Evolutionary conservation across 2,329 filamentous ascomycete genomes (phyloP).

Genomic region (Cytospora mali): DNA sequence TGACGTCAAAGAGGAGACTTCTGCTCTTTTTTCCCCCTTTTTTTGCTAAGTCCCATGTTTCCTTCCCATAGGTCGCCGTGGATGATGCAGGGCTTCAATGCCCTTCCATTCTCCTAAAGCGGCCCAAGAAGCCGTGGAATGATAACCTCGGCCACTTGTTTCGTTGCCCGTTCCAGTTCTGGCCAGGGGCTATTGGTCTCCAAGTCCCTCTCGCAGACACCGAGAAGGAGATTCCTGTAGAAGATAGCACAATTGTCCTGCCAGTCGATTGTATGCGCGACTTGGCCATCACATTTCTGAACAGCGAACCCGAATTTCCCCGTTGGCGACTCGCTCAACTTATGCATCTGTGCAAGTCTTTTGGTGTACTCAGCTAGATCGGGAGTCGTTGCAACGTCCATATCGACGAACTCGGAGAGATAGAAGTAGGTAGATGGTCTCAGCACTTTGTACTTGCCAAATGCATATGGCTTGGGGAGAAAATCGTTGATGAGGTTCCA

Average conservation of each 20-base stretch:
- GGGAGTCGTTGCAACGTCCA: slow-evolving; percentile 30
- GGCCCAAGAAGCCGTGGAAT: slow-evolving; percentile 38
- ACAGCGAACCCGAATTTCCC: slow-evolving; percentile 43
- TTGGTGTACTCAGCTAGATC: slow-evolving; percentile 25
- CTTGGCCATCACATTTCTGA: slow-evolving; percentile 38
- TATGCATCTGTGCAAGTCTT: slow-evolving; percentile 29
- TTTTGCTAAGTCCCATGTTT: slow-evolving; percentile 40
- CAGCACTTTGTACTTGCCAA: slow-evolving; percentile 31
- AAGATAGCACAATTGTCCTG: slow-evolving; percentile 43
- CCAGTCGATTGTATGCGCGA: slow-evolving; percentile 37
- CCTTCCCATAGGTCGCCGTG: slow-evolving; percentile 47
- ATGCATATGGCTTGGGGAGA: slow-evolving; percentile 35
- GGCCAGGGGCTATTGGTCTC: slow-evolving; percentile 38
- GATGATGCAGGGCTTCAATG: slow-evolving; percentile 38
- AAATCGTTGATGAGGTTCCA: slow-evolving; percentile 34
- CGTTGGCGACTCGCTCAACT: slow-evolving; percentile 30
- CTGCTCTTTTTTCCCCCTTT: slow-evolving; percentile 37
- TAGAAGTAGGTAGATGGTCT: slow-evolving; percentile 34
- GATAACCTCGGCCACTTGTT: slow-evolving; percentile 30
- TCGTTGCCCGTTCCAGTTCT: slow-evolving; percentile 34
- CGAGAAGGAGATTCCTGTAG: slow-evolving; percentile 39
- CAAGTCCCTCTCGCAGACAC: slow-evolving; percentile 35
- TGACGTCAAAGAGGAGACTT: slow-evolving; percentile 38
- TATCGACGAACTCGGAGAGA: slow-evolving; percentile 37
- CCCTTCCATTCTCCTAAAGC: slow-evolving; percentile 30